These are phyloP conservation scores for Lanmaoa rubissima DNA, from an alignment of 768 basidiomycete species.

Conservation along the genomic window DNA sequence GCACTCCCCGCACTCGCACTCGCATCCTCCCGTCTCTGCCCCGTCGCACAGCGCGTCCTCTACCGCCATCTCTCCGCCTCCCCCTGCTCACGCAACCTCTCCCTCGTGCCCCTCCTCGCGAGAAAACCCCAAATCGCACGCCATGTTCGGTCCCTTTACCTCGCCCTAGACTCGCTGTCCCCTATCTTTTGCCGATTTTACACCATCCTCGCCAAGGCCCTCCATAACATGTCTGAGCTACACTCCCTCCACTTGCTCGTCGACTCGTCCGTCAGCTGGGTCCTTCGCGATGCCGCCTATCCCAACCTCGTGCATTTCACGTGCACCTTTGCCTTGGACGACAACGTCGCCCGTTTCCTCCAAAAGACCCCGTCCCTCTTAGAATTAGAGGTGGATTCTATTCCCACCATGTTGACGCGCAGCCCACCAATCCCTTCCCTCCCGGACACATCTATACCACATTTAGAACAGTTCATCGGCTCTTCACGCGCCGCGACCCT, in stretches of 20 bases:
- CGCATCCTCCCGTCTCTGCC: conserved; percentile 40
- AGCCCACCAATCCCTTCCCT: conserved; percentile 23
- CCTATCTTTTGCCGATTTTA: conserved; percentile 48
- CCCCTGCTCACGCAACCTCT: conserved; percentile 42
- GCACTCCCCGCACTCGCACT: conserved; percentile 51
- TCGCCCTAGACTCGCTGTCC: conserved; percentile 46
- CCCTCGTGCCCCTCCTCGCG: conserved; percentile 56
- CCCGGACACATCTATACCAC: conserved; percentile 37
- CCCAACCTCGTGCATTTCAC: conserved; percentile 53
- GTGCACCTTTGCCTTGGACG: conserved; percentile 61
- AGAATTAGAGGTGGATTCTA: conserved; percentile 52
- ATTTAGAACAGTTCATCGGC: conserved; percentile 59
- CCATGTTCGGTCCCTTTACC: conserved; percentile 59
- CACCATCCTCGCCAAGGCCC: conserved; percentile 46
- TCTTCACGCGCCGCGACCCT: conserved; percentile 52
- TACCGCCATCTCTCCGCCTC: conserved; percentile 58
- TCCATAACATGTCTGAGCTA: conserved; percentile 61
- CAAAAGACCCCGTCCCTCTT: conserved; percentile 50
- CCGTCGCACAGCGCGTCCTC: conserved; percentile 57
- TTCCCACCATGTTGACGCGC: conserved; percentile 31
- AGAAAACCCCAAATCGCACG: conserved; percentile 53
- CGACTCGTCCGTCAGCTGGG: conserved; percentile 52
- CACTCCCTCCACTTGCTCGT: conserved; percentile 48
- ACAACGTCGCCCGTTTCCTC: conserved; percentile 58
- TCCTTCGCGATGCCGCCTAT: conserved; percentile 45